Conservation (phyloP, 768 basidiomycete genomes). For the Suillus luteus region DNA sequence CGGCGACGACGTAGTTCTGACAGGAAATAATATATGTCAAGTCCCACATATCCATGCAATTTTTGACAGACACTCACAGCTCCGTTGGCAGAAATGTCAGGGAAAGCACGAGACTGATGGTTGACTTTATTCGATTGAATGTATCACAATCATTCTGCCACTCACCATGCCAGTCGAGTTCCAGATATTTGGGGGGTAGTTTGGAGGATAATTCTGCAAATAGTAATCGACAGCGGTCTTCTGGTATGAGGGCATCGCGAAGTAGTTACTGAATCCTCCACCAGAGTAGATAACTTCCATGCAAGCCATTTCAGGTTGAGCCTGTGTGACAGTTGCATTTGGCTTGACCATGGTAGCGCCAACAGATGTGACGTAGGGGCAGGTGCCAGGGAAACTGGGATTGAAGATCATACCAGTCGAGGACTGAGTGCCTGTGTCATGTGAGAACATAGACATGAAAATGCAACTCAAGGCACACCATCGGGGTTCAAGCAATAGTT, state of each 20-base stretch:
- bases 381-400: constrained; percentile 48
- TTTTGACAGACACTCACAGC: constrained; percentile 53
- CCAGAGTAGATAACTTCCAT: constrained; percentile 33
- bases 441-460: not conserved
- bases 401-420: constrained; percentile 55
- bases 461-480: constrained; percentile 17
- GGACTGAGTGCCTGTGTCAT: constrained; percentile 33
- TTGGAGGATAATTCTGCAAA: constrained; percentile 32
- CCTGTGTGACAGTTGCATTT: constrained; percentile 29
- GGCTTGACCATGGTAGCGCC: constrained; percentile 50
- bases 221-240: constrained; percentile 34
- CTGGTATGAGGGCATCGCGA: constrained; percentile 44
- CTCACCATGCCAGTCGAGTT: constrained; percentile 31
- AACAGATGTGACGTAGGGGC: constrained; percentile 47
- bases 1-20: constrained; percentile 16
- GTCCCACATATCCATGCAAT: constrained; percentile 11
- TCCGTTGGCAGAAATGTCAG: constrained; percentile 27
- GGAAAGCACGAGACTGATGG: constrained; percentile 17
- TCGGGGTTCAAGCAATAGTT: constrained; percentile 34
- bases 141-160: not conserved
- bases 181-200: constrained; percentile 28
- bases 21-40: constrained; percentile 7
- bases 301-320: constrained; percentile 32
- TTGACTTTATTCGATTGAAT: not conserved
- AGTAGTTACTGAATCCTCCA: constrained; percentile 44